phyloP scores from a whole-genome alignment of 345 rosid species.

The Euphorbia tirucalli region DNA sequence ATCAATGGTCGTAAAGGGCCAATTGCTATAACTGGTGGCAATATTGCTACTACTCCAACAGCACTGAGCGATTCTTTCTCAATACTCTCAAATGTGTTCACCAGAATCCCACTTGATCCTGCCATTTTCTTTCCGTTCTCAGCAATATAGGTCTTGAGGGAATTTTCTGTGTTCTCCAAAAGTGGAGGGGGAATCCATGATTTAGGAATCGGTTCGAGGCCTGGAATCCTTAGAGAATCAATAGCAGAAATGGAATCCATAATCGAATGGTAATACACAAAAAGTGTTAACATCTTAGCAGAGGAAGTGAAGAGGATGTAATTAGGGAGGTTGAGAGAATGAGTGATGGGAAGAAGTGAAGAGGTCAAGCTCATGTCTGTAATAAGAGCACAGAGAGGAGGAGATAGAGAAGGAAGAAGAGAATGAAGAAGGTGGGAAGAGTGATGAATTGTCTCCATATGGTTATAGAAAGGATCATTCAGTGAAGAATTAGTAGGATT shows the following conservation, averaged over 20 bases:
- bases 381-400: slow-evolving; percentile 31
- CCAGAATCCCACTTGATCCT: slow-evolving; percentile 24
- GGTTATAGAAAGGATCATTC: slow-evolving; percentile 38
- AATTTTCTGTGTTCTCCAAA: slow-evolving; percentile 2
- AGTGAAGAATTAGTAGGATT: background rate
- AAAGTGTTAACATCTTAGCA: slow-evolving; percentile 39
- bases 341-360: slow-evolving; percentile 28
- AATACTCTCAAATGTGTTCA: slow-evolving; percentile 22
- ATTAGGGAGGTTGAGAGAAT: slow-evolving; percentile 30
- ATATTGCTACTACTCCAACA: slow-evolving; percentile 15
- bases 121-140: slow-evolving; percentile 26
- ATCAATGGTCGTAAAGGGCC: slow-evolving; percentile 23
- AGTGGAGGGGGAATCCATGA: slow-evolving; percentile 30
- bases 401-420: slow-evolving; percentile 30
- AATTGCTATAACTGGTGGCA: slow-evolving; percentile 19
- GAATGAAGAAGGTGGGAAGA: slow-evolving; percentile 32
- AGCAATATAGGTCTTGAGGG: slow-evolving; percentile 9
- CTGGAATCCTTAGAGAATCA: too few species aligned
- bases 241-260: background rate
- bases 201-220: slow-evolving; percentile 25
- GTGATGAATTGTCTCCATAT: slow-evolving; percentile 20
- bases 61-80: slow-evolving; percentile 18
- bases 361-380: slow-evolving; percentile 40
- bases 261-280: slow-evolving; percentile 24
- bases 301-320: slow-evolving; percentile 45